These are phyloP conservation scores for Cutaneotrichosporon spelunceum DNA, from an alignment of 1,284 basidiomycete species.

Conservation along the genomic window DNA sequence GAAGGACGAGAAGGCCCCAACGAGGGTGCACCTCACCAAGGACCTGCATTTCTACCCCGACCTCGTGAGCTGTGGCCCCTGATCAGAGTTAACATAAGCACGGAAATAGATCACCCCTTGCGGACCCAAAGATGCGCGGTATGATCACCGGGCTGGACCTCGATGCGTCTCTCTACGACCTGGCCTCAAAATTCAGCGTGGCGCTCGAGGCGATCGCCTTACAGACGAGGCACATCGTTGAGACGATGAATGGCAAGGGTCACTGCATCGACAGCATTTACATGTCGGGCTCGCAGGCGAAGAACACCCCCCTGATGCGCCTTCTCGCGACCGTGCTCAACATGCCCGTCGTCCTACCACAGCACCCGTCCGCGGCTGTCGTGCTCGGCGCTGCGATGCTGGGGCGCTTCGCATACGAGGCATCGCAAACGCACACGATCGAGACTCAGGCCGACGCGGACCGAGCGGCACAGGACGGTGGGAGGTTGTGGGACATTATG, in stretches of 20 bases:
- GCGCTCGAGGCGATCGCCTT: conserved; percentile 91
- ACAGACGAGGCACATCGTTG: conserved; percentile 92
- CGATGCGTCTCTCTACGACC: conserved; percentile 71
- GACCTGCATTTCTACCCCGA: conserved; percentile 94
- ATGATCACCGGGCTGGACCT: conserved; percentile 83
- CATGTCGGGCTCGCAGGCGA: conserved; percentile 84
- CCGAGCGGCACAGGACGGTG: conserved; percentile 59
- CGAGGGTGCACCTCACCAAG: conserved; percentile 76
- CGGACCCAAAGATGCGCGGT: conserved; percentile 88
- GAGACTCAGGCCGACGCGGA: conserved; percentile 49
- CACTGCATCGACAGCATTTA: conserved; percentile 83
- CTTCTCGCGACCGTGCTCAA: conserved; percentile 81
- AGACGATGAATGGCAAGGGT: conserved; percentile 81
- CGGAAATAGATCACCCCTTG: conserved; percentile 95
- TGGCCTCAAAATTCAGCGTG: conserved; percentile 85
- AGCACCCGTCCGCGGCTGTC: conserved; percentile 73
- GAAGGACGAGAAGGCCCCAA: conserved; percentile 59
- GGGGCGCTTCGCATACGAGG: conserved; percentile 77
- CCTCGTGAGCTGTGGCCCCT: conserved; percentile 49
- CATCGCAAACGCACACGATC: conserved; percentile 43
- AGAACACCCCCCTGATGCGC: conserved; percentile 77
- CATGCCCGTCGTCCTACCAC: conserved; percentile 80
- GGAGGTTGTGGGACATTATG: conserved; percentile 89
- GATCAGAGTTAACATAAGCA: conserved; percentile 12
- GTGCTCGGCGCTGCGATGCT: conserved; percentile 92